phyloP scores from a whole-genome alignment of 495 filamentous ascomycete genomes.

The Aspergillus cavernicola region DNA sequence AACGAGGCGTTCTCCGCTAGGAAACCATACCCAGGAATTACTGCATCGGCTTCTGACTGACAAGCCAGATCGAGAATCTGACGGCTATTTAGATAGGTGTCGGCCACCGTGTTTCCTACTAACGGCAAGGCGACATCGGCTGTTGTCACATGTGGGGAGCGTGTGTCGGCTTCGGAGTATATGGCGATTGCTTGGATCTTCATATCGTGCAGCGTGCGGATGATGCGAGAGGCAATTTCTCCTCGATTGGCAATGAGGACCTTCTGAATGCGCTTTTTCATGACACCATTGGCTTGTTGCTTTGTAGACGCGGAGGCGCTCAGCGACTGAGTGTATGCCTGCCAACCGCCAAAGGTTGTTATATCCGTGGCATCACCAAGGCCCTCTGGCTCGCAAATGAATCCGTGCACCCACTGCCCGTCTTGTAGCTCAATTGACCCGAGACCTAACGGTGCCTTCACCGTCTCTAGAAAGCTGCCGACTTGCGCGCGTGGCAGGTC shows the following conservation, averaged over 20 bases:
- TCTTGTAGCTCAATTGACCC: slow-evolving; percentile 19
- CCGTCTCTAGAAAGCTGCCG: slow-evolving; percentile 15
- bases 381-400: slow-evolving; percentile 16
- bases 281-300: background rate
- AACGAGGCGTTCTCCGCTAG: slow-evolving; percentile 52
- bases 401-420: slow-evolving; percentile 18
- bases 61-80: background rate
- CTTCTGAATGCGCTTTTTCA: background rate
- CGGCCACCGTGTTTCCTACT: background rate
- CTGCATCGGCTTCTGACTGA: slow-evolving; percentile 21
- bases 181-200: slow-evolving; percentile 4
- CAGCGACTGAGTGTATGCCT: slow-evolving; percentile 12
- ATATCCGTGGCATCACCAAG: slow-evolving; percentile 14
- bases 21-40: slow-evolving; percentile 58
- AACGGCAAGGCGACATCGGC: background rate
- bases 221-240: slow-evolving; percentile 6
- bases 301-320: background rate
- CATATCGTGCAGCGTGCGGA: slow-evolving; percentile 2
- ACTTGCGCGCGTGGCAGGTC: slow-evolving; percentile 9
- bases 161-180: background rate
- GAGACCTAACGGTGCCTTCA: slow-evolving; percentile 15
- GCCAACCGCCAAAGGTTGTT: slow-evolving; percentile 16
- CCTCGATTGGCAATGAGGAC: slow-evolving; percentile 5
- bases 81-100: slow-evolving; percentile 1
- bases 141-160: background rate